Evolutionary conservation across 2,329 filamentous ascomycete genomes (phyloP).

Genomic region (Xylaria sp.): DNA sequence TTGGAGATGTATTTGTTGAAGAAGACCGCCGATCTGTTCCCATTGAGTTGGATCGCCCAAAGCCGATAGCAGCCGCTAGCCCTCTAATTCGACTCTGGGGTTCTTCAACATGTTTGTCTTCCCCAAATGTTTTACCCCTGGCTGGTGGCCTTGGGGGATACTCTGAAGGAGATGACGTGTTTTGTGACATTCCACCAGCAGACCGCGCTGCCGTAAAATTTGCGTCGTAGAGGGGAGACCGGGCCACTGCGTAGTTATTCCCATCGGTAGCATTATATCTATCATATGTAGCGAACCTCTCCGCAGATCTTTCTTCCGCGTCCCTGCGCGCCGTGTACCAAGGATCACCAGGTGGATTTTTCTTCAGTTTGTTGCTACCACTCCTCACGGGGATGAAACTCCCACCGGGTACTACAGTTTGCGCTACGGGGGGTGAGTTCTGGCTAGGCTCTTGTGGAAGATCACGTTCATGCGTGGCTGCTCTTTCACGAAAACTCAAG

Average conservation of each 20-base stretch:
- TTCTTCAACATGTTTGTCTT: conserved; percentile 41
- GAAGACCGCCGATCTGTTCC: conserved; percentile 36
- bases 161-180: conserved; percentile 33
- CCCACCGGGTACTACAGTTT: conserved; percentile 47
- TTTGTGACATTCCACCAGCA: conserved; percentile 33
- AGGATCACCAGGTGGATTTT: conserved; percentile 65
- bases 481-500: conserved; percentile 70
- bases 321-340: conserved; percentile 58
- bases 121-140: conserved; percentile 41
- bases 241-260: conserved; percentile 23
- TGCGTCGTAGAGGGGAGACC: conserved; percentile 10
- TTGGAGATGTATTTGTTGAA: conserved; percentile 32
- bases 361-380: conserved; percentile 69
- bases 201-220: conserved; percentile 23
- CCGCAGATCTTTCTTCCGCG: conserved; percentile 54
- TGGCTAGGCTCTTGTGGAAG: conserved; percentile 49
- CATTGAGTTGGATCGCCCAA: conserved; percentile 43
- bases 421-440: conserved; percentile 39
- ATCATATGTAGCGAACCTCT: conserved; percentile 49
- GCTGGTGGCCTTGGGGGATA: conserved; percentile 42
- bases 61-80: conserved; percentile 41
- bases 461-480: conserved; percentile 58
- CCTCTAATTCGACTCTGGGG: conserved; percentile 41
- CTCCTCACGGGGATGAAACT: conserved; percentile 57
- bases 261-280: conserved; percentile 34